Base-by-base conservation (phyloP, 2,329 filamentous ascomycete species). In the Penicillium sp. region DNA sequence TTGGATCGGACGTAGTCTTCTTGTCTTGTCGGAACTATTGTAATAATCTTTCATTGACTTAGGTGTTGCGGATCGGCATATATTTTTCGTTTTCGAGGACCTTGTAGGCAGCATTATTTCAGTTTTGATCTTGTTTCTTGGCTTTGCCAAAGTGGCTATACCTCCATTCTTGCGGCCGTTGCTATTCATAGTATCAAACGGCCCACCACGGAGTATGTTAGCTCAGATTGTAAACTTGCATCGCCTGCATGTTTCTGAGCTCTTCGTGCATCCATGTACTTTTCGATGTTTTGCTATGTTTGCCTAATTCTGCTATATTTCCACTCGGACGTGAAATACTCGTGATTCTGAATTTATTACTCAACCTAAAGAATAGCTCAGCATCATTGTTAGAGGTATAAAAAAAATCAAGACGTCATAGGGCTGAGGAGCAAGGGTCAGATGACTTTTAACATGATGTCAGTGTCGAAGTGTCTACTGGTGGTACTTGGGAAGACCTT, bases 1-100 rank as follows among this genome's bases (percentile, higher is more conserved):
- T 71, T 96, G 68, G 76, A 72, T 45, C 69, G 70, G 53, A 38
- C 57, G 16, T 66, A 44, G 56, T 26, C 12, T 42, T 16, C 41
- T 16, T 30, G 8, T 33, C 35, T 28, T 31, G 17, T 31, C 10
- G 7, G 36, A 8, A 30, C 2, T 22, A 25, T 43, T 43, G 30
- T 54, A 25, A n/a, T n/a, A n/a, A n/a, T n/a, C n/a, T n/a, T n/a
- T n/a, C n/a, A n/a, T n/a, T n/a, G 11, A 22, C 8, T 36, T 2
- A 1, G 19, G 22, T 12, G 37, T 49, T 36, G 25, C 7, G 31
- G 11, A 30, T 28, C 4, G 11, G 12, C 16, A 31, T 25, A 40
- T 48, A 48, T 25, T 17, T 30, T 25, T 2, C 8, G 31, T 28
- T 43, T 36, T 33, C 1, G 12, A 17, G 31, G 33, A 44, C 16